Evolutionary conservation across 2,329 filamentous ascomycete genomes (phyloP).

Genomic region (Colletotrichum musae): DNA sequence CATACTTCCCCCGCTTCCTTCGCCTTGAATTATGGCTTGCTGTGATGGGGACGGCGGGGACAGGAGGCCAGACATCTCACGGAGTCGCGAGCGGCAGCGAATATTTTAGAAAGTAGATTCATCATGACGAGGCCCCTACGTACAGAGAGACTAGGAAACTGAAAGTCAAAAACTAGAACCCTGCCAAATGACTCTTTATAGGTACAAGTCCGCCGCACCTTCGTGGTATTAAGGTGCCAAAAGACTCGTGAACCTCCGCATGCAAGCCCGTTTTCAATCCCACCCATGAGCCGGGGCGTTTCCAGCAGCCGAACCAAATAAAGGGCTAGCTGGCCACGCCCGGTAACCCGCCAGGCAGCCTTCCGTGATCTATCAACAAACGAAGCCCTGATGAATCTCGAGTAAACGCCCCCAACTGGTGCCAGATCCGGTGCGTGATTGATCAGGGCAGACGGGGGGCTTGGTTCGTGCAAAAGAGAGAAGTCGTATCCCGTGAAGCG

Average conservation of each 20-base stretch:
- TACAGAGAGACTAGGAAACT: conserved; percentile 44
- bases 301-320: conserved; percentile 26
- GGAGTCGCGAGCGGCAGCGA: background rate
- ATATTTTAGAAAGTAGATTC: conserved; percentile 39
- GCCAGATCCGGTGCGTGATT: conserved; percentile 41
- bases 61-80: background rate
- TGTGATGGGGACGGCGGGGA: background rate
- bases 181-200: conserved; percentile 43
- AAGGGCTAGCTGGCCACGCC: conserved; percentile 37
- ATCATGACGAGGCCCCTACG: conserved; percentile 42
- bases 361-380: conserved; percentile 44
- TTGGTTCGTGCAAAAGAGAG: conserved; percentile 39
- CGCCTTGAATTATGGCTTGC: background rate
- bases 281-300: conserved; percentile 41
- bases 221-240: conserved; percentile 44
- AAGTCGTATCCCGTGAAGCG: conserved; percentile 36
- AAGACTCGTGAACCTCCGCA: conserved; percentile 42
- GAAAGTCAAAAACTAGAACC: conserved; percentile 43
- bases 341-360: conserved; percentile 41
- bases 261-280: conserved; percentile 44
- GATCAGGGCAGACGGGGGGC: conserved; percentile 36
- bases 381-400: conserved; percentile 42
- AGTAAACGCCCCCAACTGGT: conserved; percentile 37
- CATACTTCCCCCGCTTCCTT: conserved; percentile 29
- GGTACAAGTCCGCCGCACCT: conserved; percentile 43